A percentile compares a stretch with the other conserved stretches of the same genome.
phyloP scores from a whole-genome alignment of 331 rosid genomes.

The Rosa hybrid region DNA sequence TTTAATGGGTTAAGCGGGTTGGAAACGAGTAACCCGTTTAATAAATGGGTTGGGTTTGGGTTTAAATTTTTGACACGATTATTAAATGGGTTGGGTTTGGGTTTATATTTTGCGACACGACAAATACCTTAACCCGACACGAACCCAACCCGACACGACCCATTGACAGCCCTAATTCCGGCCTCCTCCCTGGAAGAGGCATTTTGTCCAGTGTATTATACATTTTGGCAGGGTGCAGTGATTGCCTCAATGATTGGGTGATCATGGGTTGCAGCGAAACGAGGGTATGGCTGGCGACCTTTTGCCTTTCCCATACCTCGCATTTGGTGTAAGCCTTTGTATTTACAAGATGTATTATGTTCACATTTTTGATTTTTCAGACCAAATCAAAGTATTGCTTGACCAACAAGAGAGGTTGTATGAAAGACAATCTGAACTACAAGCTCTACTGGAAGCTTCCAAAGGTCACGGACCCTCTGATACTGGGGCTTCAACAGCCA shows the following conservation, averaged over 20 bases:
- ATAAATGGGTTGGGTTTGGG: too few species aligned
- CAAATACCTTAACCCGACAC: too few species aligned
- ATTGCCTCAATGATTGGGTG: not conserved
- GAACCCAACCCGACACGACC: too few species aligned
- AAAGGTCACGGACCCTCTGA: constrained; percentile 45
- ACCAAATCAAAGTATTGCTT: constrained; percentile 55
- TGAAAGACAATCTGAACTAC: constrained; percentile 72
- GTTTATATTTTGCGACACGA: too few species aligned
- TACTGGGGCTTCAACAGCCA: constrained; percentile 37
- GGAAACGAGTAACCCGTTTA: too few species aligned
- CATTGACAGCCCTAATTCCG: too few species aligned
- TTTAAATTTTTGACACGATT: too few species aligned
- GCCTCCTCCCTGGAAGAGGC: too few species aligned
- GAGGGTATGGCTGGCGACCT: not conserved
- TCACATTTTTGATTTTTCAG: constrained; percentile 39
- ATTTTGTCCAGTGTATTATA: not conserved
- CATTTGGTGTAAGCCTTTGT: too few species aligned
- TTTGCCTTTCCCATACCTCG: too few species aligned
- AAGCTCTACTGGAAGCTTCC: constrained; percentile 63
- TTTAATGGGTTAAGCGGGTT: too few species aligned
- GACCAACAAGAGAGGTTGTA: constrained; percentile 76
- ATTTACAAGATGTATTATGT: not conserved
- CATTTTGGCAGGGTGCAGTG: not conserved
- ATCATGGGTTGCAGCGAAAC: not conserved
- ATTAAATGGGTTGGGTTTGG: too few species aligned